Evolutionary conservation across 1,284 basidiomycete genomes (phyloP), one percentile per base, ranked within the genome.

Genomic region (Schizopora paradoxa): DNA sequence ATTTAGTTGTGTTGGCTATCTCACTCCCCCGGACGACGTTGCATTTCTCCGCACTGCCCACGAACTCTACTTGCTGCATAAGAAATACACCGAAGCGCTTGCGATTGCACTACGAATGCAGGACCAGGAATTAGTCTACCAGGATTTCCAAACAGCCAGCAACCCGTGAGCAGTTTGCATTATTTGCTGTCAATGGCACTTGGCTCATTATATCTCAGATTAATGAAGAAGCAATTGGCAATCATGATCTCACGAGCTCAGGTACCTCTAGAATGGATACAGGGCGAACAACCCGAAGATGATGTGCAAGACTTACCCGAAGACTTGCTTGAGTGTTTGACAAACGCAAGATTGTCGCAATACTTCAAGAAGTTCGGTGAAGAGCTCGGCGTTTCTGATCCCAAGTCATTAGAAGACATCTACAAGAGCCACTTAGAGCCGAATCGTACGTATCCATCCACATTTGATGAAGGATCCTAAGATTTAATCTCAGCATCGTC

Each of bases 341-440:
- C 83, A 66, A 95, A 95, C 60, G 77, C 81, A 5, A 80, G 83
- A 46, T 71, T 97, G n/a, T 91, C 87, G 49, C 64, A 72, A 25
- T 82, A 87, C 61, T 98, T 99, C 76, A 81, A 82, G 44, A 82
- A 83, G 22, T 99, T 97, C 59, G 96, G 93, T 29, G 96, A 94
- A 66, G 95, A 98, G 64, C 74, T 99, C 45, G 92, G 86, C 42
- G 94, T 97, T 3, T 70, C 76, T 5, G 95, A 98, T 37, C 78
- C 96, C 5, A 92, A 91, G 70, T 87, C 83, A 41, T 70, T 98
- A 45, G 96, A 99, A 61, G 96, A 99, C 63, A 91, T 99, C 25
- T 99, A 99, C 73, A 99, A 99, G 66, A 83, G 85, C 5, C 94
- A 99, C 67, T 73, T 99, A 16, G 95, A 99, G 62, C 91, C 87